Conservation (phyloP, 1,139 yeast species). For the Geotrichum aggregatum region DNA sequence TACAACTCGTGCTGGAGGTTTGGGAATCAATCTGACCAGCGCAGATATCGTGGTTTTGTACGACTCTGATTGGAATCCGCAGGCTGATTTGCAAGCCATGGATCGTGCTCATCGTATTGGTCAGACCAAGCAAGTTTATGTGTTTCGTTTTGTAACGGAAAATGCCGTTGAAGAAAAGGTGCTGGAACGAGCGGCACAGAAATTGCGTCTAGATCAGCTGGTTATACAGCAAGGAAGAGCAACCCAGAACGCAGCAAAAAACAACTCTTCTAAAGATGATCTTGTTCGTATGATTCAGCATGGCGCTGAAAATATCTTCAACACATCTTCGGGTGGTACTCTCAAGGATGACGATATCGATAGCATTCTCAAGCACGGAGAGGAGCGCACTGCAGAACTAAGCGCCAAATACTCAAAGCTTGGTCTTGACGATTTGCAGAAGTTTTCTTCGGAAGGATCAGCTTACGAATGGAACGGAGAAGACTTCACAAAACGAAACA, state of each 20-base stretch:
- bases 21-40: slow-evolving; percentile 88
- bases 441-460: slow-evolving; percentile 75
- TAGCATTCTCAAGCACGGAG: slow-evolving; percentile 68
- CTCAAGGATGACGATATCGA: slow-evolving; percentile 72
- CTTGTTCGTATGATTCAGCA: slow-evolving; percentile 92
- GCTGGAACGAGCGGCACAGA: slow-evolving; percentile 92
- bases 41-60: slow-evolving; percentile 88
- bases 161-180: slow-evolving; percentile 96
- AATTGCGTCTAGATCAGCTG: slow-evolving; percentile 83
- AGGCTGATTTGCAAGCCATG: slow-evolving; percentile 98
- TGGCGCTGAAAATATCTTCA: slow-evolving; percentile 86
- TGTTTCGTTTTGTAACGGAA: slow-evolving; percentile 87
- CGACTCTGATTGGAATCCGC: slow-evolving; percentile 99
- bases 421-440: slow-evolving; percentile 89
- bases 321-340: slow-evolving; percentile 33
- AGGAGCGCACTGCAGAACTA: slow-evolving; percentile 70
- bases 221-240: slow-evolving; percentile 93
- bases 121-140: slow-evolving; percentile 92
- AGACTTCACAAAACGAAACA: slow-evolving; percentile 69
- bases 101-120: slow-evolving; percentile 98
- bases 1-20: slow-evolving; percentile 98
- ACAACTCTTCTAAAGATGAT: slow-evolving; percentile 71
- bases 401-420: slow-evolving; percentile 76
- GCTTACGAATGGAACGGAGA: slow-evolving; percentile 98
- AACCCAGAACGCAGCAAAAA: slow-evolving; percentile 43